phyloP scores from a whole-genome alignment of 805 yeast genomes.

The Cyberlindnera xylosilytica region DNA sequence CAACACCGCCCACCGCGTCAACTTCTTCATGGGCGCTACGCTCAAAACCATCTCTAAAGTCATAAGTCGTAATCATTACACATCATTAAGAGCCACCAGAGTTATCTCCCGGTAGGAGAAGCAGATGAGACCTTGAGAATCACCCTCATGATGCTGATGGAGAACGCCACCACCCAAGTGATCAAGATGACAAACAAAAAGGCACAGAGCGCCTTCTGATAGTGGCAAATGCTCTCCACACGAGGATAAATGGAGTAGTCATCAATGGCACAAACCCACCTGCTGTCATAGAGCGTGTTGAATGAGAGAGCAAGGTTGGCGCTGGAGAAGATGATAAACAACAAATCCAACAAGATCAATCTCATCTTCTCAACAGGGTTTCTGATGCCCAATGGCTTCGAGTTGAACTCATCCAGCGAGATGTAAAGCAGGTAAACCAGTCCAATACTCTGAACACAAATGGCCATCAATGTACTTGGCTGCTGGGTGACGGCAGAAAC shows the following conservation, averaged over 20 bases:
- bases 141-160: slow-evolving; percentile 78
- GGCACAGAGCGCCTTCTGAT: slow-evolving; percentile 76
- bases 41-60: no score
- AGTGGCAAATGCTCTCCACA: slow-evolving; percentile 58
- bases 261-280: slow-evolving; percentile 67
- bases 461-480: slow-evolving; percentile 91
- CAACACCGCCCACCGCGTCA: no score
- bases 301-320: slow-evolving; percentile 86
- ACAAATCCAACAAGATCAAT: slow-evolving; percentile 74
- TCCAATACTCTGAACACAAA: slow-evolving; percentile 79
- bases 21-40: no score
- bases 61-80: no score
- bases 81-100: no score
- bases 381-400: slow-evolving; percentile 88
- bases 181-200: slow-evolving; percentile 72
- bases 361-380: slow-evolving; percentile 81
- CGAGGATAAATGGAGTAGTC: slow-evolving; percentile 29
- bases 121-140: slow-evolving; percentile 60
- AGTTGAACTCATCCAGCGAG: slow-evolving; percentile 86
- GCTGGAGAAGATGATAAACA: slow-evolving; percentile 84
- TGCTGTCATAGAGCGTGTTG: slow-evolving; percentile 72
- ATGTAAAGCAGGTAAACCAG: slow-evolving; percentile 74
- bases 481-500: slow-evolving; percentile 53
- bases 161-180: slow-evolving; percentile 83
- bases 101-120: no score